Evolutionary conservation across 768 basidiomycete genomes (phyloP).

Genomic region (Kwoniella sp.): DNA sequence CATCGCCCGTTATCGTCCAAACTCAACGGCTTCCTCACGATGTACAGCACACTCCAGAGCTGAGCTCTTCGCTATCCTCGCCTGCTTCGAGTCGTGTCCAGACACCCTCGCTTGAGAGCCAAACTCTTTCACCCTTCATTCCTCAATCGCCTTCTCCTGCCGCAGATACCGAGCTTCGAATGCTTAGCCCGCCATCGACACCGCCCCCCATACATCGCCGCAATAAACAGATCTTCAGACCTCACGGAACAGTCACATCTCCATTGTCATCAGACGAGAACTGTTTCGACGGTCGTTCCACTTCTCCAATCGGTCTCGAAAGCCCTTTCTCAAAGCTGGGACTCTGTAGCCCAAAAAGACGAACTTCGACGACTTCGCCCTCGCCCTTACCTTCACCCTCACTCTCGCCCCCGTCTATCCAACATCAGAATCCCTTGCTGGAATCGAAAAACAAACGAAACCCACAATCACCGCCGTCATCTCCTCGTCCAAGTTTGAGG

Average conservation of each 20-base stretch:
- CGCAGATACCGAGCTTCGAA: background rate
- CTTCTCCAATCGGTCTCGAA: background rate
- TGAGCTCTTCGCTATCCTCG: background rate
- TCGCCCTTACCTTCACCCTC: constrained; percentile 4
- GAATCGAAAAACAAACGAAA: too few species aligned
- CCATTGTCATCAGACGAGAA: too few species aligned
- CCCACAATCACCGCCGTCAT: too few species aligned
- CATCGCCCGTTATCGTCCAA: background rate
- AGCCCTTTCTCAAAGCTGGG: constrained; percentile 15
- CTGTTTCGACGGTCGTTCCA: too few species aligned
- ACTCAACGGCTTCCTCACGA: background rate
- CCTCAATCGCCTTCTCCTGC: background rate
- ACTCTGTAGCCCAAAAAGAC: background rate
- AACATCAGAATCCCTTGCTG: background rate
- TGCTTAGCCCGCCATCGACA: background rate
- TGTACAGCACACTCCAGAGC: background rate
- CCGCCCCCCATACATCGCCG: background rate
- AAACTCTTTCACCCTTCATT: background rate
- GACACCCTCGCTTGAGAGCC: background rate
- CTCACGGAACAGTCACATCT: too few species aligned
- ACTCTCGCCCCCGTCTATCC: background rate
- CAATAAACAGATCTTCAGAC: background rate
- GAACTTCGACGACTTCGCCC: background rate
- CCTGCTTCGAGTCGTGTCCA: background rate
- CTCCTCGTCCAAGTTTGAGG: background rate